Evolutionary conservation across 768 basidiomycete genomes (phyloP).

Genomic region (Rhodotorula taiwanensis): DNA sequence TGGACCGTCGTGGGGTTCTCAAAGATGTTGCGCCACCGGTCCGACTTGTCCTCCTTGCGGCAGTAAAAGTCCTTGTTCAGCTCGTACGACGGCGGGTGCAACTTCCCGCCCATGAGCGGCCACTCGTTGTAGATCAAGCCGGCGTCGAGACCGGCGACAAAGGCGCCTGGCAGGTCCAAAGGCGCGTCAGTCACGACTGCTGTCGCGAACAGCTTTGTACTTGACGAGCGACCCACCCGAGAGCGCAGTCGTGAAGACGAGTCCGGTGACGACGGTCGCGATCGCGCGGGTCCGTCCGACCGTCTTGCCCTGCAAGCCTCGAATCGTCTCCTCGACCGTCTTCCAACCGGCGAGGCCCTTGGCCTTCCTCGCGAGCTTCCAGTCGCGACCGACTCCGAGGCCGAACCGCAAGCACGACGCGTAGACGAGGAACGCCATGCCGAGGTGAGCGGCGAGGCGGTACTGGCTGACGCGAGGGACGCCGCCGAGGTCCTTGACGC

Average conservation of each 20-base stretch:
- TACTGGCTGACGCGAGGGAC: constrained; percentile 96
- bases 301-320: constrained; percentile 54
- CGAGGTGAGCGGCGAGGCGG: constrained; percentile 86
- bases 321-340: constrained; percentile 46
- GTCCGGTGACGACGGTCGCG: constrained; percentile 59
- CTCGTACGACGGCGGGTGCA: constrained; percentile 74
- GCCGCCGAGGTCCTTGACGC: constrained; percentile 70
- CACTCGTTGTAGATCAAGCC: constrained; percentile 98
- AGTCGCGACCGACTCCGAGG: constrained; percentile 70
- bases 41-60: constrained; percentile 59
- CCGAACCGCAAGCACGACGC: constrained; percentile 79
- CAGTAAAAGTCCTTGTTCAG: constrained; percentile 72
- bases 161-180: constrained; percentile 63
- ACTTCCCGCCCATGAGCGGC: constrained; percentile 66
- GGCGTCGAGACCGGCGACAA: constrained; percentile 95
- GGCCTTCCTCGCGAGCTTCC: constrained; percentile 54
- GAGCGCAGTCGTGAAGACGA: constrained; percentile 84
- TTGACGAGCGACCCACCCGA: constrained; percentile 58
- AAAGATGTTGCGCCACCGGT: constrained; percentile 85
- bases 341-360: constrained; percentile 19
- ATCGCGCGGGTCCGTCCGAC: constrained; percentile 57
- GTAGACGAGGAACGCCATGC: constrained; percentile 85
- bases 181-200: neutral
- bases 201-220: too few relatives aligned
- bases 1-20: constrained; percentile 98